A percentile compares a stretch with the other conserved stretches of the same genome.
Conservation (phyloP, 305 asterid species). For the Solanum hybrid region DNA sequence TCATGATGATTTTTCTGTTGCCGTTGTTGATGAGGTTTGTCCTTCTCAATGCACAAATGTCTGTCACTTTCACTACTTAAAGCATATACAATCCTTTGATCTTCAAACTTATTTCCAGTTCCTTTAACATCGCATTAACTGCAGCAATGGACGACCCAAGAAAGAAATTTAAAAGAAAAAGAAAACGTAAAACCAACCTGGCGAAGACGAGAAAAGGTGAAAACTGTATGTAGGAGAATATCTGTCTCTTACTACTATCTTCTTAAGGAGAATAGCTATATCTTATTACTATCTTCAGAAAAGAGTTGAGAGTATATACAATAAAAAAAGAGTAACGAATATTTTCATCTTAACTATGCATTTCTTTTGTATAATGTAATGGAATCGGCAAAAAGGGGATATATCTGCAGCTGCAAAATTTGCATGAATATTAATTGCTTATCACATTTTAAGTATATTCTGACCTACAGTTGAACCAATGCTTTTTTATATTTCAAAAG, state of each 20-base stretch:
- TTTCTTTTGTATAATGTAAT: neutral
- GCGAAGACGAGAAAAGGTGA: neutral
- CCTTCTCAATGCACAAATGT: conserved; percentile 5
- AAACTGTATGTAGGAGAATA: neutral
- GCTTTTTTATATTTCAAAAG: neutral
- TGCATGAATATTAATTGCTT: neutral
- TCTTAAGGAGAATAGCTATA: neutral
- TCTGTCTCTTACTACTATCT: neutral
- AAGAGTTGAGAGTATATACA: neutral
- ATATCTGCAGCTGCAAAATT: neutral
- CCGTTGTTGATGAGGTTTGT: conserved; percentile 96
- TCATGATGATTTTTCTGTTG: conserved; percentile 89
- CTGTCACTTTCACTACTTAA: neutral
- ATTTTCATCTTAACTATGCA: neutral
- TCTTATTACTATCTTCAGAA: neutral
- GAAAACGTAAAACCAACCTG: neutral
- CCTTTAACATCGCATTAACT: neutral
- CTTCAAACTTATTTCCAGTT: neutral
- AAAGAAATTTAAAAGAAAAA: neutral
- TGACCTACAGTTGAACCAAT: neutral
- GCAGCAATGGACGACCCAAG: neutral
- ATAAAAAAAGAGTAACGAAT: neutral
- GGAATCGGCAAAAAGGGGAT: neutral
- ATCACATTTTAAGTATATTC: neutral
- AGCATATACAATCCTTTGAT: neutral